Percentiles rank a stretch among this genome's conserved stretches.
These are phyloP conservation scores for Blastocystis sp. DNA, from an alignment of 352 stramenopile species.

Conservation along the genomic window DNA sequence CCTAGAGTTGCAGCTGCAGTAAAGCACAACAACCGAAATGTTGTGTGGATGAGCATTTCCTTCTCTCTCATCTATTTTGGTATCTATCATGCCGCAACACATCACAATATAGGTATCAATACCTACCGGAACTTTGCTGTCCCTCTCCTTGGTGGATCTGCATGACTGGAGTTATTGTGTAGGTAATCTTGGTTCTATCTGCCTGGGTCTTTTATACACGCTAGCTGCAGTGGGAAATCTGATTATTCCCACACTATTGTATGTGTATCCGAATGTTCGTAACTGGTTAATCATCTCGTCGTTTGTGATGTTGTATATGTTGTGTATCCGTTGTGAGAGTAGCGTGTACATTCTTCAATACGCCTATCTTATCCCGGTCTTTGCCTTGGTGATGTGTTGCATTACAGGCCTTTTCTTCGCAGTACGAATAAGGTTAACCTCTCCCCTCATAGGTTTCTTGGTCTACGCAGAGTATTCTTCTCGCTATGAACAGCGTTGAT, in stretches of 20 bases:
- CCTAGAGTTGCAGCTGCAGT: neutral
- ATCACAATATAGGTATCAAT: constrained; percentile 23
- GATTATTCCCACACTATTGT: too few relatives aligned
- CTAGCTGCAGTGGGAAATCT: neutral
- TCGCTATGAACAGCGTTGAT: constrained; percentile 10
- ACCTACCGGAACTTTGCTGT: constrained; percentile 40
- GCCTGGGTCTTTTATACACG: constrained; percentile 20
- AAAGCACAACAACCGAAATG: constrained; percentile 23
- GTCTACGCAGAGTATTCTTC: constrained; percentile 34
- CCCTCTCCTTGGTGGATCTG: neutral
- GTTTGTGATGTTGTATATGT: constrained; percentile 24
- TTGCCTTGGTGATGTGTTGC: constrained; percentile 14
- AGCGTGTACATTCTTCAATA: constrained; percentile 22
- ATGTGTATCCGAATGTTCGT: too few relatives aligned
- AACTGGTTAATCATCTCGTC: neutral
- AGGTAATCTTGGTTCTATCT: constrained; percentile 35
- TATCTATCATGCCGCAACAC: neutral
- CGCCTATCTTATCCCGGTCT: neutral
- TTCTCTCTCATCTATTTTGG: constrained; percentile 48
- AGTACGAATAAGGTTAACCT: neutral
- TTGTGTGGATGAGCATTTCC: constrained; percentile 31
- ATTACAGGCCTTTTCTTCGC: constrained; percentile 30
- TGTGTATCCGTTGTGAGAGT: neutral
- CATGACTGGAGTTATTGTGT: neutral
- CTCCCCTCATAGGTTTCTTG: constrained; percentile 15